Conservation (phyloP, 768 basidiomycete genomes). For the Leccinellum rugosiceps region DNA sequence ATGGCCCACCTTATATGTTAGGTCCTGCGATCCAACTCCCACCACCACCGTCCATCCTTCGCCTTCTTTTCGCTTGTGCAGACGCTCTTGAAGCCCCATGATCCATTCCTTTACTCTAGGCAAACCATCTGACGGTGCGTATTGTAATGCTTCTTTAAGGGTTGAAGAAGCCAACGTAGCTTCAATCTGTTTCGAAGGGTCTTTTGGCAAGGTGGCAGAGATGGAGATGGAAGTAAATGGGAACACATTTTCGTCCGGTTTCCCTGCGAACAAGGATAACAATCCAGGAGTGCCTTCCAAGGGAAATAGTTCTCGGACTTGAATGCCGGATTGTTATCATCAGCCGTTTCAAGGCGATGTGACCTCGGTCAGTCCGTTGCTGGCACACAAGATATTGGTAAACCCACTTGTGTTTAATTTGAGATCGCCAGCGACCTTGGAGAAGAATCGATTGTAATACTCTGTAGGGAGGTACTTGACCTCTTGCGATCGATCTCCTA, state of each 20-base stretch:
- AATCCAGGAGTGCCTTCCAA: not conserved
- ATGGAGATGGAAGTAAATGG: slow-evolving; percentile 13
- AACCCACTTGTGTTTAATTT: slow-evolving; percentile 56
- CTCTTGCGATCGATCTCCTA: not conserved
- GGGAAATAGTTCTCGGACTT: not conserved
- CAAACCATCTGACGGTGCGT: slow-evolving; percentile 67
- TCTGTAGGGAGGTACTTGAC: slow-evolving; percentile 39
- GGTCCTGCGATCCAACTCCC: slow-evolving; percentile 78
- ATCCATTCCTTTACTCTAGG: slow-evolving; percentile 58
- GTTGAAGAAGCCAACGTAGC: slow-evolving; percentile 51
- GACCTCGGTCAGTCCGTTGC: not conserved
- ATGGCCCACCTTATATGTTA: slow-evolving; percentile 63
- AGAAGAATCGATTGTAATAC: slow-evolving; percentile 55
- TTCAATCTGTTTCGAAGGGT: slow-evolving; percentile 37
- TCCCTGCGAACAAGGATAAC: not conserved
- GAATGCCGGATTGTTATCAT: not conserved
- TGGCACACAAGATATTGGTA: not conserved
- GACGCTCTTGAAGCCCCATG: slow-evolving; percentile 56
- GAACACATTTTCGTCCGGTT: not conserved
- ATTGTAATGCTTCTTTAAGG: slow-evolving; percentile 53
- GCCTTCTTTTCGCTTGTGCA: slow-evolving; percentile 54
- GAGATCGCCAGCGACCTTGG: slow-evolving; percentile 50
- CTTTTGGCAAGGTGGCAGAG: not conserved
- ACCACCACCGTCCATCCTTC: slow-evolving; percentile 70
- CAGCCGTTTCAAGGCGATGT: not conserved